phyloP scores from a whole-genome alignment of 225 moss, liverwort and hornwort genomes.

The Sphagnum contortum region DNA sequence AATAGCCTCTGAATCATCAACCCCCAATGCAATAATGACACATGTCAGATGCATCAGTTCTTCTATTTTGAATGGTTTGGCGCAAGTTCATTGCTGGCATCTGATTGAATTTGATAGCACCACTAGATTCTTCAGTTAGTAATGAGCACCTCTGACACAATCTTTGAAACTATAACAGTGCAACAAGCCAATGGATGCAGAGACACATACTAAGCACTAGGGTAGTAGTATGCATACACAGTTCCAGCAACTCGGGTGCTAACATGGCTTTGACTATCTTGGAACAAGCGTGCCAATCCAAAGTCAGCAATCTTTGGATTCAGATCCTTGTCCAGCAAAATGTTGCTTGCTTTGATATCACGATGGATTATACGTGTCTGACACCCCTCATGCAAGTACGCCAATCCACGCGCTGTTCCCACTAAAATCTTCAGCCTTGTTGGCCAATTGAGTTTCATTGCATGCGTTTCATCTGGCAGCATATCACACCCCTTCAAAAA shows the following conservation, averaged over 20 bases:
- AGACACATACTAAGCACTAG: too few species aligned
- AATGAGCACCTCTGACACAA: too few species aligned
- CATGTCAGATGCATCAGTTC: too few species aligned
- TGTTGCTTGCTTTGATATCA: constrained; percentile 27
- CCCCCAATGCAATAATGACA: too few species aligned
- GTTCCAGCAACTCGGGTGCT: constrained; percentile 31
- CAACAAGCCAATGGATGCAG: too few species aligned
- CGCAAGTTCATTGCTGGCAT: too few species aligned
- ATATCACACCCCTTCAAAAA: too few species aligned
- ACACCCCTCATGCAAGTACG: constrained; percentile 25
- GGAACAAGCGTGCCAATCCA: constrained; percentile 26
- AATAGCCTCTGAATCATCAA: too few species aligned
- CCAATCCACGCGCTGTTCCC: constrained; percentile 25
- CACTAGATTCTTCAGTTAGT: too few species aligned
- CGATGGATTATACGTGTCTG: constrained; percentile 21
- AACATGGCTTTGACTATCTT: constrained; percentile 18
- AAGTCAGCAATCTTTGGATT: constrained; percentile 37
- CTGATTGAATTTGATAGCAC: too few species aligned
- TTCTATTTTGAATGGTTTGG: too few species aligned
- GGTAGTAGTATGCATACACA: constrained; percentile 5
- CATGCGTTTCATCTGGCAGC: background rate
- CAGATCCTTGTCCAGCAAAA: constrained; percentile 20
- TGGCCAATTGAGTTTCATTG: constrained; percentile 14
- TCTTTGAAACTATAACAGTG: too few species aligned
- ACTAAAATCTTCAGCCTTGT: constrained; percentile 20